phyloP scores from a whole-genome alignment of 2,329 filamentous ascomycete genomes.

The Colletotrichum graminicola region DNA sequence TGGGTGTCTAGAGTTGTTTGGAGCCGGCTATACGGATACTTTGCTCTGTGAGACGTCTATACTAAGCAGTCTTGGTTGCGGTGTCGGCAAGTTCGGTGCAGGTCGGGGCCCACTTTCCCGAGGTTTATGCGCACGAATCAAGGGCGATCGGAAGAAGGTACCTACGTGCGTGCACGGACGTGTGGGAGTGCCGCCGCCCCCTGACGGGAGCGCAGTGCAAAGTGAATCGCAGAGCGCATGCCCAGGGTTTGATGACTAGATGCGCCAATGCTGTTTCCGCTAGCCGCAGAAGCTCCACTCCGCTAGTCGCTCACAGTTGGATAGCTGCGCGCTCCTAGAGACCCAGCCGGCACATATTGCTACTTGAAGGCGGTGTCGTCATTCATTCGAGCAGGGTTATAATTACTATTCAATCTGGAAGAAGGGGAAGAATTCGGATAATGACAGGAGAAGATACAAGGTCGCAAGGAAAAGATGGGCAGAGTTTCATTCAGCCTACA shows the following conservation, averaged over 20 bases:
- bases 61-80: background rate
- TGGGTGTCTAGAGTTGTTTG: background rate
- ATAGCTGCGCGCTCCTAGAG: background rate
- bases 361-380: background rate
- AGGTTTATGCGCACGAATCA: constrained; percentile 40
- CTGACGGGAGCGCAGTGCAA: constrained; percentile 3
- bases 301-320: background rate
- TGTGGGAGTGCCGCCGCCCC: background rate
- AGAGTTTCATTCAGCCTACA: constrained; percentile 4
- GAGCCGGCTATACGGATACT: constrained; percentile 9
- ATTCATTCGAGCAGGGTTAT: background rate
- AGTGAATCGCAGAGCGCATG: constrained; percentile 1
- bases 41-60: background rate
- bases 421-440: background rate
- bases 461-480: background rate
- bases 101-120: constrained; percentile 37
- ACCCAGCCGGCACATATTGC: background rate
- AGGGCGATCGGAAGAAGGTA: constrained; percentile 21
- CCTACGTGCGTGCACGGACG: background rate
- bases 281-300: background rate
- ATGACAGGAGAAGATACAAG: background rate
- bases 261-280: constrained; percentile 1
- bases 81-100: constrained; percentile 35
- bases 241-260: background rate
- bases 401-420: background rate